Percentiles rank a stretch among this genome's conserved stretches.
These are phyloP conservation scores for Aureobasidium sp. DNA, from an alignment of 2,329 filamentous ascomycete species.

Conservation along the genomic window DNA sequence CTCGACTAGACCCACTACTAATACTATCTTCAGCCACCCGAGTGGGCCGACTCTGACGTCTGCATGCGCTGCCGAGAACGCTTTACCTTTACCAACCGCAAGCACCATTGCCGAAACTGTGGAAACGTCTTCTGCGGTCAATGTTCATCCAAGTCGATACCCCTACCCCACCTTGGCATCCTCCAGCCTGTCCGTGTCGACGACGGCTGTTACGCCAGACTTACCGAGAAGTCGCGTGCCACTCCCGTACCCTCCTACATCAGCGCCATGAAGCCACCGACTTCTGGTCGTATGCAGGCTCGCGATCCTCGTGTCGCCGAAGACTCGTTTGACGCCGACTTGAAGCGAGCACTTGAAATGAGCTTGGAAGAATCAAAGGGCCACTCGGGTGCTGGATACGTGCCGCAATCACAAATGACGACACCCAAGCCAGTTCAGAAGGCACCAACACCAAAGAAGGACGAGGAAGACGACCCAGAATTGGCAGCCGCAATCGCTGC, in stretches of 20 bases:
- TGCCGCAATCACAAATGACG: conserved; percentile 53
- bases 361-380: conserved; percentile 87
- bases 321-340: conserved; percentile 86
- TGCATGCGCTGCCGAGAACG: conserved; percentile 95
- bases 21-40: conserved; percentile 62
- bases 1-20: neutral
- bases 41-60: conserved; percentile 96
- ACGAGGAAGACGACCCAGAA: conserved; percentile 86
- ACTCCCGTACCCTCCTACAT: conserved; percentile 40
- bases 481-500: conserved; percentile 92
- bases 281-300: conserved; percentile 80
- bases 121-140: conserved; percentile 95
- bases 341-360: conserved; percentile 92
- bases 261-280: conserved; percentile 43
- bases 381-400: conserved; percentile 63
- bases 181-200: conserved; percentile 86
- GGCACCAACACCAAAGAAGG: conserved; percentile 32
- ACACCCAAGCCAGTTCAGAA: conserved; percentile 29
- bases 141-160: conserved; percentile 82
- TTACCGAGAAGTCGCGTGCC: conserved; percentile 63
- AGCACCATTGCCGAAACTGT: conserved; percentile 97
- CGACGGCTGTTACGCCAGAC: conserved; percentile 86
- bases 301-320: conserved; percentile 74
- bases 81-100: conserved; percentile 96
- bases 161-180: conserved; percentile 88